Evolutionary conservation across 176 grass and related monocot species (phyloP).

Genomic region (Rhynchospora tenuis): DNA sequence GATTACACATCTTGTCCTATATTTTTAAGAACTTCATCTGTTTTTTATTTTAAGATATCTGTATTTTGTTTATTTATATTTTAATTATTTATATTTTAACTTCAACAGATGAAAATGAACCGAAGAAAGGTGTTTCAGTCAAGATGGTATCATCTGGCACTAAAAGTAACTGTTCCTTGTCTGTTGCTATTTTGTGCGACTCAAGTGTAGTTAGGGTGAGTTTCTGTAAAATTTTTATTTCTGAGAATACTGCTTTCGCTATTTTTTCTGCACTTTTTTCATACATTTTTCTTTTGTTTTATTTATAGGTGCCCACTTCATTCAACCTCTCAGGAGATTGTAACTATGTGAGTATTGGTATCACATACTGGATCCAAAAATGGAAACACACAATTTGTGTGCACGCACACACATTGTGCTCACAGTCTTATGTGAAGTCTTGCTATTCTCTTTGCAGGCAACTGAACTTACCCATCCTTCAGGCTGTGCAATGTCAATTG

Average conservation of each 20-base stretch:
- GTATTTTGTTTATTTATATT: constrained; percentile 19
- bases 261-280: constrained; percentile 11
- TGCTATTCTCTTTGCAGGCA: constrained; percentile 36
- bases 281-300: constrained; percentile 4
- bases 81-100: constrained; percentile 14
- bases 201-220: constrained; percentile 54
- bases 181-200: constrained; percentile 69
- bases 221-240: constrained; percentile 20
- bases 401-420: neutral
- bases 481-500: constrained; percentile 61
- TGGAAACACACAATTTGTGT: constrained; percentile 10
- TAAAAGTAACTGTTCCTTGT: constrained; percentile 60
- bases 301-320: constrained; percentile 44
- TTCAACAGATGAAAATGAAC: constrained; percentile 57
- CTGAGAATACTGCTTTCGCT: neutral
- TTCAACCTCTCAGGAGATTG: constrained; percentile 60
- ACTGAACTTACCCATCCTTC: constrained; percentile 71
- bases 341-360: constrained; percentile 64
- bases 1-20: neutral
- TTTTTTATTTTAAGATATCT: constrained; percentile 13
- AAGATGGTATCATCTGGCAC: constrained; percentile 52
- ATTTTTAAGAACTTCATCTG: constrained; percentile 16
- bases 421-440: constrained; percentile 22
- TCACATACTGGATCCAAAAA: neutral
- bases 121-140: constrained; percentile 66